Conservation (phyloP, 2,329 filamentous ascomycete species). For the Salinomyces thailandicus region DNA sequence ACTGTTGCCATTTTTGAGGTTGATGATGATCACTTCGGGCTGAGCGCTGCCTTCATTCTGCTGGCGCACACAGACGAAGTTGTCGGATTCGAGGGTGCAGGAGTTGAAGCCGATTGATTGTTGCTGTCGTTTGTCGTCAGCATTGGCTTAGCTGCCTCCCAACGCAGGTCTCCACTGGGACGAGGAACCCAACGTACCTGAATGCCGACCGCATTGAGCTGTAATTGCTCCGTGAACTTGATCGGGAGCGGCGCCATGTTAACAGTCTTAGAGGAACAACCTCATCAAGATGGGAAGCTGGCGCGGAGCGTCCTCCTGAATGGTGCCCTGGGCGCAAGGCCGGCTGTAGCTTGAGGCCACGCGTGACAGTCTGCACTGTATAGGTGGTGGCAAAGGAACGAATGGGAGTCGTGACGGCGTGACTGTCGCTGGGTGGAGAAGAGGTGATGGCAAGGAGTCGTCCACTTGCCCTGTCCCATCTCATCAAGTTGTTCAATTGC, state of each 20-base stretch:
- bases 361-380: no score
- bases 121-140: constrained; percentile 37
- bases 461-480: no score
- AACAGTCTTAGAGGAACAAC: constrained; percentile 10
- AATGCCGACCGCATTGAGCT: constrained; percentile 43
- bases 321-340: not conserved
- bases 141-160: not conserved
- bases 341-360: no score
- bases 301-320: no score
- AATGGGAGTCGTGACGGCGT: constrained; percentile 25
- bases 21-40: constrained; percentile 92
- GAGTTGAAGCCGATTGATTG: constrained; percentile 76
- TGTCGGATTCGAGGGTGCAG: constrained; percentile 94
- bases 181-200: constrained; percentile 39
- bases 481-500: no score
- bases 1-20: constrained; percentile 96
- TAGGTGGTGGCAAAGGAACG: constrained; percentile 17
- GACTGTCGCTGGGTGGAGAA: constrained; percentile 7
- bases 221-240: constrained; percentile 85
- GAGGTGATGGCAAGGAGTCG: constrained; percentile 23
- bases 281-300: constrained; percentile 12
- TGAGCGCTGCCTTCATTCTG: constrained; percentile 75
- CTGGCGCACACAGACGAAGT: constrained; percentile 92
- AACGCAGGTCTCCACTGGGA: no score
- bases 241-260: constrained; percentile 67